phyloP scores from a whole-genome alignment of 2,329 filamentous ascomycete species.

The Aspergillus fischeri region DNA sequence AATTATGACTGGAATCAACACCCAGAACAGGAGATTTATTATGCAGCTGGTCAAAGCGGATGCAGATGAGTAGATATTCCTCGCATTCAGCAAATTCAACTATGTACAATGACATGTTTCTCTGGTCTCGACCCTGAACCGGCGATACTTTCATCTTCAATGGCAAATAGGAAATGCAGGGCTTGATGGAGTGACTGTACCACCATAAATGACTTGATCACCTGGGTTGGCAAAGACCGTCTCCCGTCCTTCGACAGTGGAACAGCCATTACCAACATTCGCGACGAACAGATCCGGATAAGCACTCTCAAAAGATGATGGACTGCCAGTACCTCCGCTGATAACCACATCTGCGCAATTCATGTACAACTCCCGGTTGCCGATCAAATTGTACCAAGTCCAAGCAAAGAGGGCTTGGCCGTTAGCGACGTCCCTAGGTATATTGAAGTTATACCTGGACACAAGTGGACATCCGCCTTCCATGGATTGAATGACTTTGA shows the following conservation, averaged over 20 bases:
- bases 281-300: constrained; percentile 10
- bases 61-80: not conserved
- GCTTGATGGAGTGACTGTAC: not conserved
- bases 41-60: not conserved
- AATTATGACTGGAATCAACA: too few relatives aligned
- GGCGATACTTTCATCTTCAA: not conserved
- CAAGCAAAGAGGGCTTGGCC: constrained; percentile 62
- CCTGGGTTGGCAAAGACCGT: constrained; percentile 9
- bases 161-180: constrained; percentile 7
- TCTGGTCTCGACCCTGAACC: not conserved
- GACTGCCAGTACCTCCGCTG: constrained; percentile 13
- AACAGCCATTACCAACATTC: constrained; percentile 10
- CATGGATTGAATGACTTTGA: constrained; percentile 60
- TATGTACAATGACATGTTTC: not conserved
- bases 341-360: constrained; percentile 68
- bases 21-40: too few relatives aligned
- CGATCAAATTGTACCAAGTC: constrained; percentile 69
- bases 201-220: constrained; percentile 7
- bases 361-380: constrained; percentile 79
- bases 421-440: constrained; percentile 58
- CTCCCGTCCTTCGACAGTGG: constrained; percentile 5
- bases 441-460: constrained; percentile 56
- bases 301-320: not conserved
- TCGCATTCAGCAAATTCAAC: not conserved
- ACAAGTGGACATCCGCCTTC: constrained; percentile 50